These are phyloP conservation scores for Beta lomatogona DNA, from an alignment of 179 eudicot genomes.

Conservation along the genomic window DNA sequence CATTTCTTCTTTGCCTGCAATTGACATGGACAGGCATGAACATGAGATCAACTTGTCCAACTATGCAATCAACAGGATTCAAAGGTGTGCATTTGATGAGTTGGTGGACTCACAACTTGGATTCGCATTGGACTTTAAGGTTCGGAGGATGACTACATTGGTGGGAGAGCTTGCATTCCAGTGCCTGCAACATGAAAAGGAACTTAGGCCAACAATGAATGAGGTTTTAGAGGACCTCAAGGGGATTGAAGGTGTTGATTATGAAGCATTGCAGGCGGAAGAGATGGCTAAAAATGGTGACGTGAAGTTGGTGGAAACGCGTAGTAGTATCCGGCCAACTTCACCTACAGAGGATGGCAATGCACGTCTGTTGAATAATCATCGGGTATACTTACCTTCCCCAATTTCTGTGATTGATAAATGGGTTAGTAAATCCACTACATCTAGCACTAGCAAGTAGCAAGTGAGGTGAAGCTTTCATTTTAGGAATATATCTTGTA, in stretches of 20 bases:
- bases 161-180: conserved; percentile 16
- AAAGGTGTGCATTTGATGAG: conserved; percentile 1
- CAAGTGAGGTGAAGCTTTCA: not conserved
- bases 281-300: no score
- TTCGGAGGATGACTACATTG: conserved; percentile 3
- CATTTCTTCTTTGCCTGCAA: conserved; percentile 16
- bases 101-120: conserved; percentile 18
- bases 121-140: not conserved
- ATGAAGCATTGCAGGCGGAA: conserved; percentile 1
- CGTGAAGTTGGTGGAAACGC: not conserved
- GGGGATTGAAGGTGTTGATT: conserved; percentile 1
- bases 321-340: not conserved
- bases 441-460: not conserved
- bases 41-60: conserved; percentile 10
- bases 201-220: conserved; percentile 3
- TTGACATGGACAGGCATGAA: conserved; percentile 2
- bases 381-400: not conserved
- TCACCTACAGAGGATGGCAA: not conserved
- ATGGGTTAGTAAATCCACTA: conserved; percentile 9
- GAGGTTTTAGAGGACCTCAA: conserved; percentile 7
- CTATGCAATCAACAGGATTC: conserved; percentile 14
- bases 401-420: not conserved
- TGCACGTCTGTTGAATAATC: not conserved
- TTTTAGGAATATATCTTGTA: not conserved
- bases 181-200: conserved; percentile 16